A percentile compares a stretch with the other conserved stretches of the same genome.
Evolutionary conservation across 2,329 filamentous ascomycete species (phyloP).

Genomic region (Sarocladiaceae sp.): DNA sequence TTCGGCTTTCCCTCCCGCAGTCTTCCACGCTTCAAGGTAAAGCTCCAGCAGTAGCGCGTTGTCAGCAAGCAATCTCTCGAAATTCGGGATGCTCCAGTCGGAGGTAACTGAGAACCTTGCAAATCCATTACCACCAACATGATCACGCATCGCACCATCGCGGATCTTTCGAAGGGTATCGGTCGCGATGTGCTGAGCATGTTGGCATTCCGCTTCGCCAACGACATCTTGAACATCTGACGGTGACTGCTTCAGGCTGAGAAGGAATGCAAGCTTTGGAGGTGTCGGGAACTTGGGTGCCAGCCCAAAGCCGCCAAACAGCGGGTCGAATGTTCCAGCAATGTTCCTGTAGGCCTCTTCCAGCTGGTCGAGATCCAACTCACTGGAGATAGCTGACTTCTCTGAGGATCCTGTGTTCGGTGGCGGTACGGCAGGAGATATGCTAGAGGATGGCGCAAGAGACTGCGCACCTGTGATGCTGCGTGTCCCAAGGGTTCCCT

Average conservation of each 20-base stretch:
- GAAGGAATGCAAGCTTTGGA: constrained; percentile 73
- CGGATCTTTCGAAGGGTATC: constrained; percentile 71
- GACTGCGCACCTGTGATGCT: constrained; percentile 24
- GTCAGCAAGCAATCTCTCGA: constrained; percentile 95
- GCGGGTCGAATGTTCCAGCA: constrained; percentile 68
- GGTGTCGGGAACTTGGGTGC: constrained; percentile 90
- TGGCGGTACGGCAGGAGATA: constrained; percentile 21
- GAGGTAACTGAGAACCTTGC: constrained; percentile 79
- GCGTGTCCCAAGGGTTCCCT: constrained; percentile 62
- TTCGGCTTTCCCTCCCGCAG: constrained; percentile 42
- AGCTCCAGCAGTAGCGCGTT: constrained; percentile 79
- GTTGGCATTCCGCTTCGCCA: constrained; percentile 68
- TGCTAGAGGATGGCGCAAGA: constrained; percentile 20
- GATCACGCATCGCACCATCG: constrained; percentile 48
- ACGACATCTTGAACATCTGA: constrained; percentile 75
- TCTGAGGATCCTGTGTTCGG: constrained; percentile 15
- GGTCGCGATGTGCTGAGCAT: constrained; percentile 72
- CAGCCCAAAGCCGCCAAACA: constrained; percentile 71
- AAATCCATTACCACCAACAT: constrained; percentile 48
- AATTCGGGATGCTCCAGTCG: constrained; percentile 92
- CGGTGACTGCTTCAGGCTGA: constrained; percentile 68
- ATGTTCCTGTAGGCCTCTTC: constrained; percentile 86
- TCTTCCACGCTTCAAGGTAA: constrained; percentile 80
- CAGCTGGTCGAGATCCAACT: constrained; percentile 80
- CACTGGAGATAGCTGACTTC: constrained; percentile 47